phyloP scores from a whole-genome alignment of 78 protist species.

The Cavenderia fasciculata region DNA sequence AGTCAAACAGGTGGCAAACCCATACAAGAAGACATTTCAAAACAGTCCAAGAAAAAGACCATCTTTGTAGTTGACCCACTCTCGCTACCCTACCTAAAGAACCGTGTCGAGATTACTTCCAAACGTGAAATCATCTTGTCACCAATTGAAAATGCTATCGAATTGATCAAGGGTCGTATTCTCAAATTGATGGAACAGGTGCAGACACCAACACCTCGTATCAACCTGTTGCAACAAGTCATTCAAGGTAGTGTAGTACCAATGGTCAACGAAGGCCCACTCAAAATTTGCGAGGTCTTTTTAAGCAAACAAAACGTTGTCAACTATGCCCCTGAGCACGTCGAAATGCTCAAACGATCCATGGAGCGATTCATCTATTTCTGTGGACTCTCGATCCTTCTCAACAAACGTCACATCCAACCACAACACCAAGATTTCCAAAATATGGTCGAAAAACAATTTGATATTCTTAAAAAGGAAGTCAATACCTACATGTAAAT shows the following conservation, averaged over 20 bases:
- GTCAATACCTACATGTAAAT: constrained; percentile 21
- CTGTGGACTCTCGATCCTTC: constrained; percentile 31
- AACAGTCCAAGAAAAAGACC: constrained; percentile 68
- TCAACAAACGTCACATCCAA: constrained; percentile 14
- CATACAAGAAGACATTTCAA: constrained; percentile 61
- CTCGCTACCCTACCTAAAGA: constrained; percentile 66
- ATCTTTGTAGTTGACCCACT: constrained; percentile 38
- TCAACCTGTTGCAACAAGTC: constrained; percentile 57
- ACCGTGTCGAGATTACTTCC: constrained; percentile 39
- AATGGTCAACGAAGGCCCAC: constrained; percentile 74
- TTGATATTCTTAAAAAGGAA: constrained; percentile 43
- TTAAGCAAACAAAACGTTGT: constrained; percentile 1
- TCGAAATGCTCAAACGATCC: constrained; percentile 48
- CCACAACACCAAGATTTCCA: constrained; percentile 70
- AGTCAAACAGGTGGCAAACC: constrained; percentile 61
- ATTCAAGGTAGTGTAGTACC: constrained; percentile 70
- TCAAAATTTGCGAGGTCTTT: constrained; percentile 66
- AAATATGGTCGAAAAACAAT: constrained; percentile 73
- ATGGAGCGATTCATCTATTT: constrained; percentile 59
- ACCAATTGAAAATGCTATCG: constrained; percentile 77
- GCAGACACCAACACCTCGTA: constrained; percentile 55
- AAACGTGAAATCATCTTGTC: constrained; percentile 69
- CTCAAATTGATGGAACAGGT: constrained; percentile 63
- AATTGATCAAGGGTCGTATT: constrained; percentile 44
- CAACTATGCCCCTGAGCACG: constrained; percentile 33